Conservation (phyloP, 805 yeast genomes). For the Teunomyces lycoperdinae region DNA sequence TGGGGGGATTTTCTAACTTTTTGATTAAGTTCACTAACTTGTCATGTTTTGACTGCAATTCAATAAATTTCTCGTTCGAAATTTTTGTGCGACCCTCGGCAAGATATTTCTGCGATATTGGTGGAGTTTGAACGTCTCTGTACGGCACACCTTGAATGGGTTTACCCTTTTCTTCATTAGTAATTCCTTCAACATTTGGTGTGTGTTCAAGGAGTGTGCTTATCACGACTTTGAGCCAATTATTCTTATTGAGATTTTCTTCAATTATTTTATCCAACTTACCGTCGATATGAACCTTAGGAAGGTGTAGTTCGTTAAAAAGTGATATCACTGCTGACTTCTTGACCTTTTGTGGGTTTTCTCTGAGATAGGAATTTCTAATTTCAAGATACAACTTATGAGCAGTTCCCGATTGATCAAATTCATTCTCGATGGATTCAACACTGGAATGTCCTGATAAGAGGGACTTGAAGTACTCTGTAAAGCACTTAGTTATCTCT, state of each 20-base stretch:
- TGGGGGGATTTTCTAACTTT: constrained; percentile 22
- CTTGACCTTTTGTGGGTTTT: too few species aligned
- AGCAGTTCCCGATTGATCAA: too few species aligned
- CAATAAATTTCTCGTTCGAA: constrained; percentile 15
- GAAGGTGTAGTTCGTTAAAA: too few species aligned
- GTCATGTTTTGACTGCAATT: constrained; percentile 26
- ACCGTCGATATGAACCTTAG: too few species aligned
- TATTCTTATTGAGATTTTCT: not conserved
- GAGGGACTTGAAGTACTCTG: too few species aligned
- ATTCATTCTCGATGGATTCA: too few species aligned
- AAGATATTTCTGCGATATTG: constrained; percentile 12
- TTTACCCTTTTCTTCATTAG: constrained; percentile 15
- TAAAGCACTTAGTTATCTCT: too few species aligned
- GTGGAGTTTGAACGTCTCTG: constrained; percentile 11
- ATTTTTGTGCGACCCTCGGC: constrained; percentile 12
- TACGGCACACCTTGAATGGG: constrained; percentile 9
- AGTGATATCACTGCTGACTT: too few species aligned
- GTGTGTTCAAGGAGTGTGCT: not conserved
- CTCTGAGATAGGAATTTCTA: too few species aligned
- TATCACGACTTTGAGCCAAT: not conserved
- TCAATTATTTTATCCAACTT: not conserved
- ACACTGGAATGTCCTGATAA: too few species aligned
- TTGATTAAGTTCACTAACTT: constrained; percentile 23
- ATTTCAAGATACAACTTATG: too few species aligned
- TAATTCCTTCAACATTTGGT: constrained; percentile 6